These are phyloP conservation scores for Babesia ovis DNA, from an alignment of 169 alveolate species.

Conservation along the genomic window DNA sequence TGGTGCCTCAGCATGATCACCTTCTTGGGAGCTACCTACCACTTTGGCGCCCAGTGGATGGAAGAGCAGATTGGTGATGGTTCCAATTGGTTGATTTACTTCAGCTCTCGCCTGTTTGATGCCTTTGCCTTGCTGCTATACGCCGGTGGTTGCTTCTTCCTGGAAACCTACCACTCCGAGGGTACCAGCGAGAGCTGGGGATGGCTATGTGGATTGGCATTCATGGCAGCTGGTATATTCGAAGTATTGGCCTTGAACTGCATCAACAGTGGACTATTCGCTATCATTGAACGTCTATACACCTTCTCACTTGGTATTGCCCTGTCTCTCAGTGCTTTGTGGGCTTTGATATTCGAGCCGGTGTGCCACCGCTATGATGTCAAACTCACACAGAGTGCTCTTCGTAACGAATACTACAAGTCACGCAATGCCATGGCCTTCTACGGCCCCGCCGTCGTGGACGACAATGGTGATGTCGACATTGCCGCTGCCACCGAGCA, in stretches of 20 bases:
- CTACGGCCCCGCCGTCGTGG: constrained; percentile 91
- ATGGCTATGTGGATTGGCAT: constrained; percentile 85
- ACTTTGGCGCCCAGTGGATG: constrained; percentile 86
- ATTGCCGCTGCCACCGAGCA: constrained; percentile 78
- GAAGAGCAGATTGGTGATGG: constrained; percentile 84
- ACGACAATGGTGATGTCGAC: constrained; percentile 87
- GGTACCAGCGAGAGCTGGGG: constrained; percentile 92
- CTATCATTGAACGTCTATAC: constrained; percentile 77
- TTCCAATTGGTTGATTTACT: constrained; percentile 82
- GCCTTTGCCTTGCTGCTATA: constrained; percentile 77
- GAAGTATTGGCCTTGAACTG: constrained; percentile 78
- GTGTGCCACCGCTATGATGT: constrained; percentile 86
- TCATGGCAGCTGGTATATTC: constrained; percentile 75
- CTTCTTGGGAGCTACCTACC: constrained; percentile 82
- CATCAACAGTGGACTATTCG: constrained; percentile 74
- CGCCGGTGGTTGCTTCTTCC: constrained; percentile 87
- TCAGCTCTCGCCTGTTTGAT: constrained; percentile 82
- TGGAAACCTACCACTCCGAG: constrained; percentile 89
- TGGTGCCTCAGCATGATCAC: constrained; percentile 81
- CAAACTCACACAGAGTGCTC: constrained; percentile 87
- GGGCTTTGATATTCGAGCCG: constrained; percentile 89
- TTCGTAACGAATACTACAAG: constrained; percentile 89
- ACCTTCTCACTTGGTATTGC: constrained; percentile 81
- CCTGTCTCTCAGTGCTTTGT: constrained; percentile 73
- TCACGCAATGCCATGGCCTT: constrained; percentile 92